Conservation (phyloP, 192 early-diverging fungal species). For the Neocallimastix lanati region DNA sequence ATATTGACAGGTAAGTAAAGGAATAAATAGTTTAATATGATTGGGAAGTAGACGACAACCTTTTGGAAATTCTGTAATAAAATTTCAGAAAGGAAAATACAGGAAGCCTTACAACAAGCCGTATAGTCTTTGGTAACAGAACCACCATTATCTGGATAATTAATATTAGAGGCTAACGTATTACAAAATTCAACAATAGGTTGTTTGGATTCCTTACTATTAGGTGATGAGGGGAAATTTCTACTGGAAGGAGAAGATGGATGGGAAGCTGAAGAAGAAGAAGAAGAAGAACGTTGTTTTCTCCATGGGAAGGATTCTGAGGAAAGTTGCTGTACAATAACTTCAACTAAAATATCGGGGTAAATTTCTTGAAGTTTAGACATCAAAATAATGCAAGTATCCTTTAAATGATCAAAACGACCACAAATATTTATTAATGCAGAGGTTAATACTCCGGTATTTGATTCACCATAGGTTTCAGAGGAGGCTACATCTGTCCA, state of each 20-base stretch:
- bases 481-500: slow-evolving; percentile 11
- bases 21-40: slow-evolving; percentile 19
- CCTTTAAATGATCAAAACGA: slow-evolving; percentile 7
- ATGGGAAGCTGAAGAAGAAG: too few relatives aligned
- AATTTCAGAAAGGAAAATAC: slow-evolving; percentile 13
- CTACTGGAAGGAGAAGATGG: neutral
- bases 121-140: slow-evolving; percentile 9
- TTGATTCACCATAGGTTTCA: slow-evolving; percentile 12
- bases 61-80: slow-evolving; percentile 14
- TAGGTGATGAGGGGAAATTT: neutral
- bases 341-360: slow-evolving; percentile 10
- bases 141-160: slow-evolving; percentile 17
- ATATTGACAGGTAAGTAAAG: slow-evolving; percentile 12
- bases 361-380: slow-evolving; percentile 5
- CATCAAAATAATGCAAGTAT: slow-evolving; percentile 6
- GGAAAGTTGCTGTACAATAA: slow-evolving; percentile 7
- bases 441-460: slow-evolving; percentile 14
- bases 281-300: too few relatives aligned
- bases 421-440: slow-evolving; percentile 16
- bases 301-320: slow-evolving; percentile 17
- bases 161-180: slow-evolving; percentile 4
- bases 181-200: neutral
- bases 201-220: neutral
- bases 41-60: slow-evolving; percentile 13
- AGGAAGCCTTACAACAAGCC: slow-evolving; percentile 5